Evolutionary conservation across 352 stramenopile species (phyloP), one percentile per base, ranked within the genome.

Genomic region (Saprolegnia diclina): DNA sequence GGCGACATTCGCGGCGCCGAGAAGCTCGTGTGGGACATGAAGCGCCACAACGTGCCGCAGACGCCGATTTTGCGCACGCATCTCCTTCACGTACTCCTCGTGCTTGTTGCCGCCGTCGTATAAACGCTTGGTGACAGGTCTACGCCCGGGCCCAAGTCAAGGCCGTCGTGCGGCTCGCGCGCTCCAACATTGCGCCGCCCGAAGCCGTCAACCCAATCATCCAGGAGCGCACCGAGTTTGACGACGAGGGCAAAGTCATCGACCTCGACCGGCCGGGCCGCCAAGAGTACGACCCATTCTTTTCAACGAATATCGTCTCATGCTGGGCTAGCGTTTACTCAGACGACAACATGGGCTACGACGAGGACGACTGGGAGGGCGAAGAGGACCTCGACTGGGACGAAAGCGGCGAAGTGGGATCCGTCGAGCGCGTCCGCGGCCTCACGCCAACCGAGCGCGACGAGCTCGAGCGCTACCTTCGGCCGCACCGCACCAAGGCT

Each of bases 121-220:
- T 18, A 52, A 52, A 52, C 18, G 18, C 18, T 19, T 52, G 18
- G 21, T 52, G 45, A n/a, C 21, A 52, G 45, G 45, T 90, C 46
- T 93, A 93, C 65, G 85, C 83, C 29, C 85, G 85, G 6, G 82
- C 83, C 19, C 83, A 93, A 71, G 77, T 91, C 26, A 80, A 77
- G 54, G 73, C 64, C n/a, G 76, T 93, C 52, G 83, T 93, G 45
- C 29, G 64, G 0, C 35, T n/a, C 7, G 64, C 83, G 37, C 81
- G 80, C 5, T 82, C 81, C 22, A 93, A 93, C 65, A 77, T 75
- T 40, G 72, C 74, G 55, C 54, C 78, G 1, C 52, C 68, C 2
- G 56, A 72, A 0, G 64, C 76, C 21, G 68, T 79, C 3, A 78
- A 88, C 40, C 71, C 74, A 19, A 80, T 91, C 62, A 79, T 91